Evolutionary conservation across 768 basidiomycete genomes (phyloP).

Genomic region (Podaxis sp.): DNA sequence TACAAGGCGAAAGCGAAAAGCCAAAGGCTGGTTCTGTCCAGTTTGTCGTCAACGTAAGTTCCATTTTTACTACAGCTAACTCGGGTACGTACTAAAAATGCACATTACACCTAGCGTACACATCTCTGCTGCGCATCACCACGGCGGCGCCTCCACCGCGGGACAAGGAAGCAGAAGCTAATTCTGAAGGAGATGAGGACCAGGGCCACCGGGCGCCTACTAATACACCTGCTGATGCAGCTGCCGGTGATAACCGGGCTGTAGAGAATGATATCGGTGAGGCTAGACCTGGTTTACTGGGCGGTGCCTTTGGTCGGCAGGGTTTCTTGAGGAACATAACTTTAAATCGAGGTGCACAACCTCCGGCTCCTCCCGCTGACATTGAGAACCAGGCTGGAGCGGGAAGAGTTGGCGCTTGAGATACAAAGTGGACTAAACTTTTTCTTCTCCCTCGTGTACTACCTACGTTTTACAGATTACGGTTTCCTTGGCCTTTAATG

Average conservation of each 20-base stretch:
- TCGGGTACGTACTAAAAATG: background rate
- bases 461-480: background rate
- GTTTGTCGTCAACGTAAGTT: slow-evolving; percentile 91
- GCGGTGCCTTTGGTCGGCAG: slow-evolving; percentile 22
- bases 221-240: background rate
- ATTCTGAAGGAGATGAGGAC: slow-evolving; percentile 22
- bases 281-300: slow-evolving; percentile 21
- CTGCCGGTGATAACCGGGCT: background rate
- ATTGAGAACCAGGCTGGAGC: slow-evolving; percentile 19
- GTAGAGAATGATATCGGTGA: slow-evolving; percentile 11
- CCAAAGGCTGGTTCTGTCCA: slow-evolving; percentile 97
- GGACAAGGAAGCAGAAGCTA: slow-evolving; percentile 23
- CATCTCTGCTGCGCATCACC: slow-evolving; percentile 81
- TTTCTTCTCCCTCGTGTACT: background rate
- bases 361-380: slow-evolving; percentile 17
- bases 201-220: background rate
- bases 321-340: slow-evolving; percentile 30
- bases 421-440: background rate
- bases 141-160: slow-evolving; percentile 53
- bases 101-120: slow-evolving; percentile 59
- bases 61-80: background rate
- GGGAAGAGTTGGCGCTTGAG: slow-evolving; percentile 17
- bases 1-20: slow-evolving; percentile 80
- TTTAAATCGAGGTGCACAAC: slow-evolving; percentile 7
- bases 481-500: background rate